Evolutionary conservation across 768 basidiomycete genomes (phyloP).

Genomic region (Termitomyces sp.): DNA sequence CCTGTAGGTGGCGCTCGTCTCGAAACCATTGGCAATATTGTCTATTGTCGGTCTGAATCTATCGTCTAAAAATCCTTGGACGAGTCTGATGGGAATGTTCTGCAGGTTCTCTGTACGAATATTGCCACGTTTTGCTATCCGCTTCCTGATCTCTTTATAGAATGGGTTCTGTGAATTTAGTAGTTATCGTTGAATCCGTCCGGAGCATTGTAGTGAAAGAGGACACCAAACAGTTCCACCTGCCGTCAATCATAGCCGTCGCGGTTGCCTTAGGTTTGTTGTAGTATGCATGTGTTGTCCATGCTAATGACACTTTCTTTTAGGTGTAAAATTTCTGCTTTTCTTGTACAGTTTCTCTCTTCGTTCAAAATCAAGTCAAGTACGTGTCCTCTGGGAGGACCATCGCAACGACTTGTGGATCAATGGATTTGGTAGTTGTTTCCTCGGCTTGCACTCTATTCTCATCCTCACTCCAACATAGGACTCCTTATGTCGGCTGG

Average conservation of each 20-base stretch:
- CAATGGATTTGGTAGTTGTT: constrained; percentile 62
- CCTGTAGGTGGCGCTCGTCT: constrained; percentile 89
- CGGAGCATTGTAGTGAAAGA: constrained; percentile 63
- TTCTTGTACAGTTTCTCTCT: constrained; percentile 86
- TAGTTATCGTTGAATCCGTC: constrained; percentile 85
- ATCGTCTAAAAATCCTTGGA: not conserved
- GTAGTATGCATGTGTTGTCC: not conserved
- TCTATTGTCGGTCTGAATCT: constrained; percentile 69
- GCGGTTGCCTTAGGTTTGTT: constrained; percentile 71
- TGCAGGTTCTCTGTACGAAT: constrained; percentile 44
- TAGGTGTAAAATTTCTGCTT: constrained; percentile 80
- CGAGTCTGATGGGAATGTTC: constrained; percentile 1
- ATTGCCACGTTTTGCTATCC: not conserved
- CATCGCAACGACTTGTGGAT: constrained; percentile 92
- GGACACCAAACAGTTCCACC: constrained; percentile 58
- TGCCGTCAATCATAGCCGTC: constrained; percentile 83
- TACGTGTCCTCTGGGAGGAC: constrained; percentile 94
- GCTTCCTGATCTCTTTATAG: constrained; percentile 32
- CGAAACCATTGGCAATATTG: constrained; percentile 85
- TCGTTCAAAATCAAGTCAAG: constrained; percentile 83
- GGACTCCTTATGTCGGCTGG: constrained; percentile 82
- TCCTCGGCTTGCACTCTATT: not conserved
- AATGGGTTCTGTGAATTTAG: constrained; percentile 89
- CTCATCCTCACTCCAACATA: constrained; percentile 22
- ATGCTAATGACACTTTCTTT: not conserved